Evolutionary conservation across 2,329 filamentous ascomycete genomes (phyloP).

Genomic region (Parastagonospora avenae): DNA sequence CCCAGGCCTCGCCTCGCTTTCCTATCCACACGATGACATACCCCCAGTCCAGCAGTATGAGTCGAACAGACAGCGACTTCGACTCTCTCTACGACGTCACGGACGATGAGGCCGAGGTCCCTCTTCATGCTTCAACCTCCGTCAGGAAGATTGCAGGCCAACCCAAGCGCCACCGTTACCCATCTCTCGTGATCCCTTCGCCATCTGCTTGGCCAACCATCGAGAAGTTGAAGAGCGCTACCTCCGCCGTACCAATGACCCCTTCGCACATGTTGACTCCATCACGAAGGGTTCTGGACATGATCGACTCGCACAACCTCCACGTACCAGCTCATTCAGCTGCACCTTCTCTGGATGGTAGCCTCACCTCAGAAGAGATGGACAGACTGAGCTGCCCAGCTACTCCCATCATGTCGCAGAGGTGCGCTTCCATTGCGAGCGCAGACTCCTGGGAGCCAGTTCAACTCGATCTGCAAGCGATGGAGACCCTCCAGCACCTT

Average conservation of each 20-base stretch:
- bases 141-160: constrained; percentile 49
- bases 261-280: constrained; percentile 68
- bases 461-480: constrained; percentile 75
- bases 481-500: constrained; percentile 79
- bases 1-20: constrained; percentile 56
- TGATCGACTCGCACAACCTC: constrained; percentile 64
- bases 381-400: constrained; percentile 81
- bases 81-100: constrained; percentile 88
- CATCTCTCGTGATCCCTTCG: constrained; percentile 64
- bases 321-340: constrained; percentile 76
- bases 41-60: constrained; percentile 66
- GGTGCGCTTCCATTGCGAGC: constrained; percentile 52
- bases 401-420: constrained; percentile 66
- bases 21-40: constrained; percentile 43
- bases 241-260: constrained; percentile 58
- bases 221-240: constrained; percentile 58
- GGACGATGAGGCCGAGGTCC: constrained; percentile 69
- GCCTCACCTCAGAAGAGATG: constrained; percentile 84
- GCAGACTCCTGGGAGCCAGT: constrained; percentile 67
- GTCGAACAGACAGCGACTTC: constrained; percentile 73
- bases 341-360: constrained; percentile 88
- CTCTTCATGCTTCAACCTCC: constrained; percentile 58
- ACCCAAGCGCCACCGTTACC: constrained; percentile 56
- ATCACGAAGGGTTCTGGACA: constrained; percentile 74
- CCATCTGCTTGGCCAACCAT: constrained; percentile 63